Evolutionary conservation across 768 basidiomycete genomes (phyloP).

Genomic region (Tricholoma furcatifolium): DNA sequence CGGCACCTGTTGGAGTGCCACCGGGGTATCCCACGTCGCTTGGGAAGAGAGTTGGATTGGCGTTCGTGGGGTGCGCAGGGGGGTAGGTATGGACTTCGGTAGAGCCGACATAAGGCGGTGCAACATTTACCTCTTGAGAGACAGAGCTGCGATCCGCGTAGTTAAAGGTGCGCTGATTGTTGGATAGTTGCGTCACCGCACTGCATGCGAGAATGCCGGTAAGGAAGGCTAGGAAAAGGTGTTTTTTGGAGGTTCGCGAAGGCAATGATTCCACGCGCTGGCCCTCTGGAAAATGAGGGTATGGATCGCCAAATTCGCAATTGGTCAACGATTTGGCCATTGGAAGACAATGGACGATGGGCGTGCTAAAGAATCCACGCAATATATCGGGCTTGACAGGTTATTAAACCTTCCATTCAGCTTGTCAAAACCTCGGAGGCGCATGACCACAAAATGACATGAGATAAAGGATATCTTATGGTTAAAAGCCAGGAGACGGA

Average conservation of each 20-base stretch:
- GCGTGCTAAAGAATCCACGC: no score
- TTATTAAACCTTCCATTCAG: no score
- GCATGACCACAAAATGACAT: no score
- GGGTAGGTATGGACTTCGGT: slow-evolving; percentile 70
- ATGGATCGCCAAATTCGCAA: no score
- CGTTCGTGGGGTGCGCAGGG: slow-evolving; percentile 72
- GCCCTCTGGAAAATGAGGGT: no score
- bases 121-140: slow-evolving; percentile 28
- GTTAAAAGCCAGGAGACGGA: no score
- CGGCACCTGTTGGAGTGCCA: slow-evolving; percentile 76
- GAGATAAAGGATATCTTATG: no score
- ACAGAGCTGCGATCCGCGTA: slow-evolving; percentile 4
- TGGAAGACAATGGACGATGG: no score
- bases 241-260: slow-evolving; percentile 3
- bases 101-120: slow-evolving; percentile 71
- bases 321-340: no score
- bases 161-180: slow-evolving; percentile 41
- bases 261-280: no score
- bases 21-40: slow-evolving; percentile 77
- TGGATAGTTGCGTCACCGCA: slow-evolving; percentile 46
- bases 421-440: no score
- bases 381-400: no score
- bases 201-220: slow-evolving; percentile 49
- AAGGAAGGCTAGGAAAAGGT: slow-evolving; percentile 47
- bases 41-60: slow-evolving; percentile 71